These are phyloP conservation scores for Juncus inflexus DNA, from an alignment of 176 grass and related monocot species.

Conservation along the genomic window DNA sequence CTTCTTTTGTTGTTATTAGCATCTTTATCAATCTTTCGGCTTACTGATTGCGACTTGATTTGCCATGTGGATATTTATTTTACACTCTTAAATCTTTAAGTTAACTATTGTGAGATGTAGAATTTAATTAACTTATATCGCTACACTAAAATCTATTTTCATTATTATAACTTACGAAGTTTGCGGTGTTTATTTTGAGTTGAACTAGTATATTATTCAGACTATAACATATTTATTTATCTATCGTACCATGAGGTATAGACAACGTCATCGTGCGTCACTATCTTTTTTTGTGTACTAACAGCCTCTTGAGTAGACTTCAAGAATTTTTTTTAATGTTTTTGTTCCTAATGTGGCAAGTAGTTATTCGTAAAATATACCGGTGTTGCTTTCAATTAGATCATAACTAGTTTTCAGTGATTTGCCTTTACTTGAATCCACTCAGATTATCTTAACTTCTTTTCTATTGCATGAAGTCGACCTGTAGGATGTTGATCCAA, in stretches of 20 bases:
- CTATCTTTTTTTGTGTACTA: neutral
- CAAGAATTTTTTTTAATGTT: slow-evolving; percentile 2
- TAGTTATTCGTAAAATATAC: slow-evolving; percentile 25
- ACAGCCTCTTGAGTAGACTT: neutral
- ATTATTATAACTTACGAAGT: too few species aligned
- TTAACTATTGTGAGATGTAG: neutral
- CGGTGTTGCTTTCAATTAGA: slow-evolving; percentile 48
- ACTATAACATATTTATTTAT: too few species aligned
- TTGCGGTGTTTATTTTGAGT: too few species aligned
- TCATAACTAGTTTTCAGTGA: slow-evolving; percentile 49
- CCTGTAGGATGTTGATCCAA: slow-evolving; percentile 1
- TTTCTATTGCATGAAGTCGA: neutral
- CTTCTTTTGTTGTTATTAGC: too few species aligned
- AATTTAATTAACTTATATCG: neutral
- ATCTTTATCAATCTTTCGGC: slow-evolving; percentile 8
- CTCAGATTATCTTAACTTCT: slow-evolving; percentile 30
- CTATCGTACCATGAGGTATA: neutral
- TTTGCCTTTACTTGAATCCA: slow-evolving; percentile 47
- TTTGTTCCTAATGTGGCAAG: slow-evolving; percentile 24
- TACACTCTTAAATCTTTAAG: neutral
- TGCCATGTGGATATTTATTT: neutral
- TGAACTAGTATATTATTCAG: too few species aligned
- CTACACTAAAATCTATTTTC: too few species aligned
- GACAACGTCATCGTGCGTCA: neutral
- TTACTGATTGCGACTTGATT: neutral